Evolutionary conservation across 2,329 filamentous ascomycete genomes (phyloP).

Genomic region (Pseudogymnoascus sp.): DNA sequence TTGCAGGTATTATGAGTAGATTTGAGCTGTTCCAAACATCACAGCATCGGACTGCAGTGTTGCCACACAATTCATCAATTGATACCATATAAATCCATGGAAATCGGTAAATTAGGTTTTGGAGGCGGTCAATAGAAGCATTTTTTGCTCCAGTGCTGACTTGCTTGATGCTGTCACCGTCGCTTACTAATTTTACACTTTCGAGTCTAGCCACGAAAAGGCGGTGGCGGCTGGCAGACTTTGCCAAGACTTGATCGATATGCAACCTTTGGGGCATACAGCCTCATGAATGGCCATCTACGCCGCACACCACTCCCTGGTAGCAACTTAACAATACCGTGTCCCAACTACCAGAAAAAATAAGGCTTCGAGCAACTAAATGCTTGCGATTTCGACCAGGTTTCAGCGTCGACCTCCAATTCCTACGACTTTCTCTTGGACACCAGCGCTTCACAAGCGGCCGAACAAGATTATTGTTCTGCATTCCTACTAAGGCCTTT

Average conservation of each 20-base stretch:
- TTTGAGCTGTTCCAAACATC: background rate
- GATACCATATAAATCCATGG: background rate
- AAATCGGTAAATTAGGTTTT: background rate
- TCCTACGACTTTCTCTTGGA: background rate
- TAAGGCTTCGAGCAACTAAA: background rate
- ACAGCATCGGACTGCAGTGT: background rate
- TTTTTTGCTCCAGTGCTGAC: background rate
- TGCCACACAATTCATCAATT: background rate
- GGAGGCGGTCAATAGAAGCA: background rate
- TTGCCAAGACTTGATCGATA: background rate
- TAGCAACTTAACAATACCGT: background rate
- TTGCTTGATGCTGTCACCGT: background rate
- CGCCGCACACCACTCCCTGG: background rate
- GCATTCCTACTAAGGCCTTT: background rate
- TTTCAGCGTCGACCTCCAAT: background rate
- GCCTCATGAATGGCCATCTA: background rate
- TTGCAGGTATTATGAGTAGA: background rate
- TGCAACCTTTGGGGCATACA: constrained; percentile 4
- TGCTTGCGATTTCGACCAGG: background rate
- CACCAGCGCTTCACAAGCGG: background rate
- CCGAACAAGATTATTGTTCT: background rate
- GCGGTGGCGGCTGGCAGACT: background rate
- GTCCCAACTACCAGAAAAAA: background rate
- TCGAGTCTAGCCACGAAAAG: background rate
- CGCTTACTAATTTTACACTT: background rate